phyloP scores from a whole-genome alignment of 2,329 filamentous ascomycete genomes.

The Ambrosiella xylebori region DNA sequence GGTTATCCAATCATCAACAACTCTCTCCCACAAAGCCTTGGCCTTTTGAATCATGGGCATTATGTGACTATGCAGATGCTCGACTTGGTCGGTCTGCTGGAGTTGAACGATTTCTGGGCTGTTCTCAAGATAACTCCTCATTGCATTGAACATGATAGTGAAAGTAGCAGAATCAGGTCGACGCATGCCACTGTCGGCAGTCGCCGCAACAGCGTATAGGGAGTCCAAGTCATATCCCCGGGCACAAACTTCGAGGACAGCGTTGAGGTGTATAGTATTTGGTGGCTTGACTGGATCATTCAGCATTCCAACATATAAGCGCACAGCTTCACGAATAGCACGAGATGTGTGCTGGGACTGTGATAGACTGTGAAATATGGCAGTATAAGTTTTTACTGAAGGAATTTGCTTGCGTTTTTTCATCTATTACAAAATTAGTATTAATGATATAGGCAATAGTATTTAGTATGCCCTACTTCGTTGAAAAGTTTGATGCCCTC shows the following conservation, averaged over 20 bases:
- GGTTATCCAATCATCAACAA: slow-evolving; percentile 56
- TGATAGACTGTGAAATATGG: slow-evolving; percentile 61
- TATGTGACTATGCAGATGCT: slow-evolving; percentile 6
- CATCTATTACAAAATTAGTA: slow-evolving; percentile 42
- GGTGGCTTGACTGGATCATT: slow-evolving; percentile 47
- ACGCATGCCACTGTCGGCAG: slow-evolving; percentile 46
- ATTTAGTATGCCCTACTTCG: slow-evolving; percentile 37
- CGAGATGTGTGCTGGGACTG: slow-evolving; percentile 38
- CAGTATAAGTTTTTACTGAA: slow-evolving; percentile 68
- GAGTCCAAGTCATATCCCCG: slow-evolving; percentile 59
- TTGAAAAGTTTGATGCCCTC: slow-evolving; percentile 71
- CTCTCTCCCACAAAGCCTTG: slow-evolving; percentile 63
- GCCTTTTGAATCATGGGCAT: slow-evolving; percentile 31
- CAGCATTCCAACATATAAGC: slow-evolving; percentile 61
- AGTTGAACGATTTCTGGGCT: slow-evolving; percentile 1
- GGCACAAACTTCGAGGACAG: slow-evolving; percentile 67
- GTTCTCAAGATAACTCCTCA: slow-evolving; percentile 34
- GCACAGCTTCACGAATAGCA: slow-evolving; percentile 50
- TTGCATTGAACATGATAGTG: slow-evolving; percentile 63
- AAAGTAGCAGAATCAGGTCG: slow-evolving; percentile 57
- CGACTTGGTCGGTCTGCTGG: slow-evolving; percentile 15
- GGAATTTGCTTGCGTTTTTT: slow-evolving; percentile 78
- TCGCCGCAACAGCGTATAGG: slow-evolving; percentile 59
- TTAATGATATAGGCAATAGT: no score
- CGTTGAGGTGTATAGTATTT: slow-evolving; percentile 72